Evolutionary conservation across 2,329 filamentous ascomycete genomes (phyloP).

Genomic region (Apiospora malaysiana): DNA sequence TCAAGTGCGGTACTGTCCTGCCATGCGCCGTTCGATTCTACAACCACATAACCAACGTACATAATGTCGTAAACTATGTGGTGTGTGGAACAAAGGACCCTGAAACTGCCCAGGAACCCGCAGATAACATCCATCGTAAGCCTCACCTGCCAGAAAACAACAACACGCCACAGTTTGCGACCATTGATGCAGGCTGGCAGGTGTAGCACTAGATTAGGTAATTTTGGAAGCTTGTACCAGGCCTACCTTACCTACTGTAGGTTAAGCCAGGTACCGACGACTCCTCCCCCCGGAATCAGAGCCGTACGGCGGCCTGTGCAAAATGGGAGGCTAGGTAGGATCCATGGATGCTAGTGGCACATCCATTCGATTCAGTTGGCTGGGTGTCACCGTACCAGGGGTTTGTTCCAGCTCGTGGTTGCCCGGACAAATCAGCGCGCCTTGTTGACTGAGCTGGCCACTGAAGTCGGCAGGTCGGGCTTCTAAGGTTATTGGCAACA

Average conservation of each 20-base stretch:
- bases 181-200: conserved; percentile 3
- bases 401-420: too few species aligned
- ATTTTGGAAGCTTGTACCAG: neutral
- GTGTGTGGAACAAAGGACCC: conserved; percentile 12
- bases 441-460: too few species aligned
- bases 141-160: neutral
- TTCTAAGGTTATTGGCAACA: too few species aligned
- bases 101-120: neutral
- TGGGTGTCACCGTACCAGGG: neutral
- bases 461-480: too few species aligned
- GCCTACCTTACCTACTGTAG: neutral
- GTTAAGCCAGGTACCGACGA: neutral
- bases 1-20: too few species aligned
- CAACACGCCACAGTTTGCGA: neutral
- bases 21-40: too few species aligned
- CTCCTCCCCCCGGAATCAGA: neutral
- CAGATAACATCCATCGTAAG: neutral
- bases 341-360: conserved; percentile 1
- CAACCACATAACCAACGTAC: too few species aligned
- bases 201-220: neutral
- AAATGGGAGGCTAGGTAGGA: too few species aligned
- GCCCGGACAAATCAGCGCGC: too few species aligned
- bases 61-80: neutral
- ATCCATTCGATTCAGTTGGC: neutral
- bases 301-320: conserved; percentile 10